Base-by-base conservation (phyloP, 768 basidiomycete species). In the Lactifluus echinatus region DNA sequence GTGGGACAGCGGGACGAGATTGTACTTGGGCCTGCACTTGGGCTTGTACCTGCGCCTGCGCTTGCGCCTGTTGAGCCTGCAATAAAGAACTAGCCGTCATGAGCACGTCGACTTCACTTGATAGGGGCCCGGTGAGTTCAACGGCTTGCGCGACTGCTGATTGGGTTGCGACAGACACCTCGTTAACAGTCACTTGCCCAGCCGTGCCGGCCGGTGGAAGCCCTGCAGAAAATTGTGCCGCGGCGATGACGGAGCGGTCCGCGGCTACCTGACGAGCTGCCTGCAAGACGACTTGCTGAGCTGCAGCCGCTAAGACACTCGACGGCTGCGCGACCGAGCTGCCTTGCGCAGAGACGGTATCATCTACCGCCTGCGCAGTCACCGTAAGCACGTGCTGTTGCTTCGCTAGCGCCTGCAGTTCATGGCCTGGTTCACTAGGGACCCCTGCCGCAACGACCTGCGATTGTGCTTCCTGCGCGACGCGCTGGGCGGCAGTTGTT, bases 121-220 rank as follows among this genome's bases (percentile, higher is more conserved):
- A 85, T 40, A 78, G 69, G 15, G 82, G 80, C 29, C 87, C 86
- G 39, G 82, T 82, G 67, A 84, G 80, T 66, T 85, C 85, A 37
- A 92, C 88, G 37, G 89, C 89, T 66, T 84, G 81, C 33, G 88
- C 90, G 58, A 92, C 88, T 19, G 88, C 89, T 15, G 84, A 79
- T 66, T 89, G 84, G 24, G 89, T 80, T 47, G 79, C 79, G 34
- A 77, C 77, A 5, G 79, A 80, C 21, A 80, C 79, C 55, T 81
- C 80, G 55, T 78, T 77, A 46, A 80, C 79, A 4, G 79, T 80
- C 24, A 81, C 76, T 56, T 76, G 75, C 5, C 68, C n/a, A 0
- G 37, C 65, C 24, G 72, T 58, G n/a, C 67, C 65, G 21, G 66
- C 50, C 6, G 68, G 68, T 3, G 71, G 66, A n/a, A 74, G 57